A percentile compares a stretch with the other conserved stretches of the same genome.
Evolutionary conservation across 371 early-diverging fungal genomes (phyloP).

Genomic region (Entomophthora muscae): DNA sequence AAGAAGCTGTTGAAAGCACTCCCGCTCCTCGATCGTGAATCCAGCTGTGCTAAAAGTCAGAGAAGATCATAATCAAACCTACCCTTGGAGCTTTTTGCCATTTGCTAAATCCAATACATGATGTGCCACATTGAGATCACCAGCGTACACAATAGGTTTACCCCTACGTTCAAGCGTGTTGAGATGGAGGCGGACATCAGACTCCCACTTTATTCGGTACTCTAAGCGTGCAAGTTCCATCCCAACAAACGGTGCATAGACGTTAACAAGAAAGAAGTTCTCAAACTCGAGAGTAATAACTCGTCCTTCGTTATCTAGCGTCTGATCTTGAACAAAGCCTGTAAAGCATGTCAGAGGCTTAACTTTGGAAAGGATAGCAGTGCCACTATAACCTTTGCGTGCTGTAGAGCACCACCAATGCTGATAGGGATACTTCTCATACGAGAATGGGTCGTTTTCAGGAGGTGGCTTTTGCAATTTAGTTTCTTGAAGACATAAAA

Average conservation of each 20-base stretch:
- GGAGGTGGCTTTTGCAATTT: conserved; percentile 25
- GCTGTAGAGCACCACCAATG: conserved; percentile 39
- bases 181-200: conserved; percentile 44
- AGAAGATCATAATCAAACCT: conserved; percentile 2
- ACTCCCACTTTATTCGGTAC: conserved; percentile 43
- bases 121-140: conserved; percentile 85
- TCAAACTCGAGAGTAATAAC: conserved; percentile 54
- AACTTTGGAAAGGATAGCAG: conserved; percentile 57
- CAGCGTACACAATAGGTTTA: conserved; percentile 67
- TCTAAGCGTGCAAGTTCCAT: conserved; percentile 43
- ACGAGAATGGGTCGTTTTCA: conserved; percentile 23
- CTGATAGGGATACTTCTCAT: conserved; percentile 43
- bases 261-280: conserved; percentile 41
- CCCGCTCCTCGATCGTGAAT: conserved; percentile 69
- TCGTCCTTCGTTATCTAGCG: conserved; percentile 40
- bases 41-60: conserved; percentile 39
- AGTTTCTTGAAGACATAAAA: conserved; percentile 74
- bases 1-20: conserved; percentile 44
- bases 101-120: conserved; percentile 57
- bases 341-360: conserved; percentile 44
- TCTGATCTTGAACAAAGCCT: conserved; percentile 34
- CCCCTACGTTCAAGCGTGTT: conserved; percentile 37
- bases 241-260: conserved; percentile 77
- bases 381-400: conserved; percentile 74
- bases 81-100: conserved; percentile 51